Conservation (phyloP, 805 yeast genomes). For the Diddensiella caesifluorescens region DNA sequence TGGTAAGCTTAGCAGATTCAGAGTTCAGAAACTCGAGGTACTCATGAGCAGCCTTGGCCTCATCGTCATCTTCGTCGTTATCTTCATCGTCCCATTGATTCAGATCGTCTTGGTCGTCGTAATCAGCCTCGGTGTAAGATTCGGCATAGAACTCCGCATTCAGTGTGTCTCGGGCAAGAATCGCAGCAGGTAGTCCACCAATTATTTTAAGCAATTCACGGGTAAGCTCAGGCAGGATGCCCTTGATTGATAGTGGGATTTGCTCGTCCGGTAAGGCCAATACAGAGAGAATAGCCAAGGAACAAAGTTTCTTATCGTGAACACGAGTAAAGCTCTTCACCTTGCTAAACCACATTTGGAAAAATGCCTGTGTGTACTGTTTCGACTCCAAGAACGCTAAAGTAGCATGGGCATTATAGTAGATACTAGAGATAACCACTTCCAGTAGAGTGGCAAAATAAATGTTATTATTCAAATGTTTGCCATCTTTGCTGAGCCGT, state of each 20-base stretch:
- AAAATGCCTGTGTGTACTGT: constrained; percentile 44
- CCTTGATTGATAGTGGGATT: constrained; percentile 29
- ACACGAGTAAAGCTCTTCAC: constrained; percentile 59
- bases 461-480: constrained; percentile 31
- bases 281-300: constrained; percentile 59
- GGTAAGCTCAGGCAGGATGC: constrained; percentile 46
- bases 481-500: constrained; percentile 34
- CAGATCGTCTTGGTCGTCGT: constrained; percentile 28
- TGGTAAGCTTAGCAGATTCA: constrained; percentile 37
- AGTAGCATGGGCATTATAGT: constrained; percentile 53
- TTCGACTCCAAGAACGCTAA: constrained; percentile 45
- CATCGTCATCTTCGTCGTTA: constrained; percentile 26
- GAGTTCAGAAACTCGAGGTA: constrained; percentile 45
- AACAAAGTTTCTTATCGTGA: constrained; percentile 72
- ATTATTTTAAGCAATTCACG: constrained; percentile 47
- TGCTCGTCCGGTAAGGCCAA: constrained; percentile 32
- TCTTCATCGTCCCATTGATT: constrained; percentile 29
- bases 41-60: constrained; percentile 34
- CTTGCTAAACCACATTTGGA: constrained; percentile 60
- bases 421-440: constrained; percentile 57
- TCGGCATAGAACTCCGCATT: constrained; percentile 46
- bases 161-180: constrained; percentile 56
- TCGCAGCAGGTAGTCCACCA: constrained; percentile 65
- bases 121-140: constrained; percentile 36
- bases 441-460: constrained; percentile 51